phyloP scores from a whole-genome alignment of 2,329 filamentous ascomycete genomes.

The Aspergillus quadrilineatus region DNA sequence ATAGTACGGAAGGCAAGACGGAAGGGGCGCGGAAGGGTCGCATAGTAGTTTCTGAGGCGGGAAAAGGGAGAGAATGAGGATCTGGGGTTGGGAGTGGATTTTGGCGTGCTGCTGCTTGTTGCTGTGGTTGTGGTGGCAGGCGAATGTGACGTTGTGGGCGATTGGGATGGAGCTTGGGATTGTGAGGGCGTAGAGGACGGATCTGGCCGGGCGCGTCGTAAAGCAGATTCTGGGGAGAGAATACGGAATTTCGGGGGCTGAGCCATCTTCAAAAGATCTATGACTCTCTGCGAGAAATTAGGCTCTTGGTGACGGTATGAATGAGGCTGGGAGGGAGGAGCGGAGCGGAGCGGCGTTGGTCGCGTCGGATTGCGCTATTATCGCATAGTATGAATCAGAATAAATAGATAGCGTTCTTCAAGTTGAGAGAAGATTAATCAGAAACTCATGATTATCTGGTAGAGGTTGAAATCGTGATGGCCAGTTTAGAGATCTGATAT shows the following conservation, averaged over 20 bases:
- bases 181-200: slow-evolving; percentile 3
- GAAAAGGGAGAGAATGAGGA: slow-evolving; percentile 24
- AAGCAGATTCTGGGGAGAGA: slow-evolving; percentile 22
- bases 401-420: neutral
- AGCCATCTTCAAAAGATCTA: slow-evolving; percentile 9
- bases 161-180: slow-evolving; percentile 1
- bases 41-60: slow-evolving; percentile 29
- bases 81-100: slow-evolving; percentile 11
- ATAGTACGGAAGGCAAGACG: slow-evolving; percentile 28
- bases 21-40: slow-evolving; percentile 28
- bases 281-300: neutral
- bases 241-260: slow-evolving; percentile 20
- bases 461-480: neutral
- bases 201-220: slow-evolving; percentile 13
- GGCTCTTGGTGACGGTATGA: neutral
- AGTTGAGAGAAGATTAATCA: neutral
- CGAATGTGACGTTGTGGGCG: neutral
- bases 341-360: neutral
- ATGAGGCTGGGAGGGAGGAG: neutral
- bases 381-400: neutral
- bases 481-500: slow-evolving; percentile 4
- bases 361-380: neutral
- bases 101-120: slow-evolving; percentile 4
- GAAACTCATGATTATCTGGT: neutral
- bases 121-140: slow-evolving; percentile 1